Percentiles rank a stretch among this genome's conserved stretches.
These are phyloP conservation scores for Paracoccidioides brasiliensis DNA, from an alignment of 2,329 filamentous ascomycete genomes.

Conservation along the genomic window DNA sequence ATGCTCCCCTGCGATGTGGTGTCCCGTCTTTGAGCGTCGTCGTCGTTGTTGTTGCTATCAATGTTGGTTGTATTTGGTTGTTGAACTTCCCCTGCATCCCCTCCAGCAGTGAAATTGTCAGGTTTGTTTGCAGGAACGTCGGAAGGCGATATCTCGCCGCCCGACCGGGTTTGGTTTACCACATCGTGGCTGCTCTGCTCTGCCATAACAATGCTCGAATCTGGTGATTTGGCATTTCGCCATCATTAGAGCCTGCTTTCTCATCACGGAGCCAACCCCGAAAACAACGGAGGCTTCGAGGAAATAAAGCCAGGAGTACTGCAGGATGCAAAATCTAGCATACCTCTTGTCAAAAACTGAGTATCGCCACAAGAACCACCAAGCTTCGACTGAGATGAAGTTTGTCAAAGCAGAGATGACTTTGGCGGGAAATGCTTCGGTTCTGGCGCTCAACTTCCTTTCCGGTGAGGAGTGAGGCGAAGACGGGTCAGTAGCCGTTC, in stretches of 20 bases:
- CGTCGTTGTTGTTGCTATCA: background rate
- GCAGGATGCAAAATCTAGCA: slow-evolving; percentile 9
- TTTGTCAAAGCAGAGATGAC: slow-evolving; percentile 4
- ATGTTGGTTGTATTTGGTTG: slow-evolving; percentile 20
- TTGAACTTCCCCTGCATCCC: slow-evolving; percentile 31
- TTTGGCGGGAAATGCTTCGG: background rate
- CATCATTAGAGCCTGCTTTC: slow-evolving; percentile 22
- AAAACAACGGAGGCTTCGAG: slow-evolving; percentile 8
- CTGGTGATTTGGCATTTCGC: slow-evolving; percentile 22
- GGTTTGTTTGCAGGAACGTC: slow-evolving; percentile 51
- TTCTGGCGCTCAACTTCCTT: slow-evolving; percentile 2
- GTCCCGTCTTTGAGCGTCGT: slow-evolving; percentile 15
- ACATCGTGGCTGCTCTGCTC: slow-evolving; percentile 57
- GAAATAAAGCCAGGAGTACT: slow-evolving; percentile 7
- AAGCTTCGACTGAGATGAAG: slow-evolving; percentile 8
- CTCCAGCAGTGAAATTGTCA: slow-evolving; percentile 40
- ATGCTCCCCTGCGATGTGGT: slow-evolving; percentile 11
- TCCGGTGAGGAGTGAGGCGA: slow-evolving; percentile 8
- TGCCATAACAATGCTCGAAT: slow-evolving; percentile 55
- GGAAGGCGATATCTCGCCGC: slow-evolving; percentile 50
- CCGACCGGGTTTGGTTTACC: slow-evolving; percentile 58
- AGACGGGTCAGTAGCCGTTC: slow-evolving; percentile 10
- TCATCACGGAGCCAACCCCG: slow-evolving; percentile 3
- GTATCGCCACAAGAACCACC: slow-evolving; percentile 31
- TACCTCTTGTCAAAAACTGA: slow-evolving; percentile 34